Conservation (phyloP, 352 stramenopile genomes). For the Peronospora farinosa region DNA sequence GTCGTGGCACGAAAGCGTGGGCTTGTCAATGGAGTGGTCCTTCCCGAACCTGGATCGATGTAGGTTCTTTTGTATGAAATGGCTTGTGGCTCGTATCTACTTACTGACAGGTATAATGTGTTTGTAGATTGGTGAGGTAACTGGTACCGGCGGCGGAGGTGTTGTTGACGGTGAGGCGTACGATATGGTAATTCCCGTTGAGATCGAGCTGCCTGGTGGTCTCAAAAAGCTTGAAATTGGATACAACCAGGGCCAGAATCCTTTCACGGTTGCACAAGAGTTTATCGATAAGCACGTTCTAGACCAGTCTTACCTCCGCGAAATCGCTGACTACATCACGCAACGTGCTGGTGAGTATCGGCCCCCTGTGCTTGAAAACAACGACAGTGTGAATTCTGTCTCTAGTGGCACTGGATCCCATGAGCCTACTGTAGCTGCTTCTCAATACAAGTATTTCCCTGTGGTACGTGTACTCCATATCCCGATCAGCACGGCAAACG, state of each 20-base stretch:
- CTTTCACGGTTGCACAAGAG: constrained; percentile 91
- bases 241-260: constrained; percentile 97
- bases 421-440: constrained; percentile 4
- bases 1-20: constrained; percentile 89
- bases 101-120: not conserved
- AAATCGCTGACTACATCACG: constrained; percentile 96
- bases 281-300: constrained; percentile 97
- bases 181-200: constrained; percentile 95
- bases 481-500: not conserved
- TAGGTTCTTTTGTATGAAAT: constrained; percentile 27
- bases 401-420: constrained; percentile 7
- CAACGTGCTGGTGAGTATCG: constrained; percentile 82
- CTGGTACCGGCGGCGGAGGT: constrained; percentile 75
- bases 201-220: constrained; percentile 91
- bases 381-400: constrained; percentile 24
- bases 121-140: constrained; percentile 75
- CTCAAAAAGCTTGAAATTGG: constrained; percentile 93
- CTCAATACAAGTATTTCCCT: constrained; percentile 63
- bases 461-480: constrained; percentile 28
- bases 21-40: constrained; percentile 91
- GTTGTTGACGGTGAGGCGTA: constrained; percentile 90
- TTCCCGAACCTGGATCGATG: constrained; percentile 92
- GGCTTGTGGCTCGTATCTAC: not conserved
- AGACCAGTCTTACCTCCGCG: constrained; percentile 87
- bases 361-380: constrained; percentile 55